Evolutionary conservation across 768 basidiomycete genomes (phyloP).

Genomic region (Rhodotorula graminis): DNA sequence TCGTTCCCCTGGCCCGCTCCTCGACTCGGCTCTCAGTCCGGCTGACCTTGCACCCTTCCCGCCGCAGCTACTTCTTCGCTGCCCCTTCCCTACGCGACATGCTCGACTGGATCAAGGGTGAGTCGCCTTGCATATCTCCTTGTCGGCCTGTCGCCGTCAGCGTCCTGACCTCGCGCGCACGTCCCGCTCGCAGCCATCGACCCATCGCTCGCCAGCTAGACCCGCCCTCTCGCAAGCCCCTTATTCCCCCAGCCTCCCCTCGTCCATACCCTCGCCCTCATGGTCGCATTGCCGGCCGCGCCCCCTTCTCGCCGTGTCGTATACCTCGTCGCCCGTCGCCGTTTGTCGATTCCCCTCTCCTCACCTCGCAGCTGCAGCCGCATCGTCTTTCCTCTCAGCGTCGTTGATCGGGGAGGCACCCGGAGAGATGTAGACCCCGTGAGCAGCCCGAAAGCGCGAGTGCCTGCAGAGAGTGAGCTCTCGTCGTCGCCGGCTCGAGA

Average conservation of each 20-base stretch:
- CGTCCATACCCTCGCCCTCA: background rate
- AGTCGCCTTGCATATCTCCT: no score
- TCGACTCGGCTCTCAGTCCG: background rate
- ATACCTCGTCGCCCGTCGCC: background rate
- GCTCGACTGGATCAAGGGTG: slow-evolving; percentile 37
- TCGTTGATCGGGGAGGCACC: no score
- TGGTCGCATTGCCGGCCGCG: background rate
- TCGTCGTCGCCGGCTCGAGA: no score
- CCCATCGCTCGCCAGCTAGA: slow-evolving; percentile 10
- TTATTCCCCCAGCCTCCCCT: background rate
- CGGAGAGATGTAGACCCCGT: no score
- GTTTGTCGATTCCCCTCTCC: background rate
- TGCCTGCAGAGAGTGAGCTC: no score
- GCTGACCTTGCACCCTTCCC: no score
- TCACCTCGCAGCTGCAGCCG: background rate
- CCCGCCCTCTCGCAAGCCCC: background rate
- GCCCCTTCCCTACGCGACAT: slow-evolving; percentile 24
- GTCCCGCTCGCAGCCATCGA: slow-evolving; percentile 12
- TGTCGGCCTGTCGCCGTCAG: accelerated
- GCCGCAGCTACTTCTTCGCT: slow-evolving; percentile 36
- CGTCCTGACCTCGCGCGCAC: background rate
- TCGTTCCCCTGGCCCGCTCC: no score
- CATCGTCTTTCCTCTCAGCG: background rate
- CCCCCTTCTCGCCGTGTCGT: no score
- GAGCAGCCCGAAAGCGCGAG: no score